Evolutionary conservation across 371 early-diverging fungal genomes (phyloP).

Genomic region (Lichtheimia ramosa): DNA sequence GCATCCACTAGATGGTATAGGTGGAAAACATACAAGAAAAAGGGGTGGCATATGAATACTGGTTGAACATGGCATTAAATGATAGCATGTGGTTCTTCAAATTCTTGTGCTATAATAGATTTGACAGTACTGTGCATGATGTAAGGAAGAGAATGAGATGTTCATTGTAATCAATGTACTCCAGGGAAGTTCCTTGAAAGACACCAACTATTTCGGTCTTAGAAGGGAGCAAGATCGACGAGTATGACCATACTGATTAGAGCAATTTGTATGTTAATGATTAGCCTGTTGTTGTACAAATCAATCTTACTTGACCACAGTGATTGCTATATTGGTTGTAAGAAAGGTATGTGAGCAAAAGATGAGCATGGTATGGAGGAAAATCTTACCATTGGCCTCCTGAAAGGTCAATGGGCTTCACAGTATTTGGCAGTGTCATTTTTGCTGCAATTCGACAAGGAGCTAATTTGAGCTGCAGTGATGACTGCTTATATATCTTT

Average conservation of each 20-base stretch:
- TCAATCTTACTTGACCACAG: not conserved
- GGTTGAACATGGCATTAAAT: not conserved
- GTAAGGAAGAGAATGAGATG: not conserved
- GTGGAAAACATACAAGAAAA: not conserved
- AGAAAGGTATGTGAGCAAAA: not conserved
- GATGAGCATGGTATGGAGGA: not conserved
- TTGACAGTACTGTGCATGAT: not conserved
- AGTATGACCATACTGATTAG: not conserved
- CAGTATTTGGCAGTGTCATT: slow-evolving; percentile 1
- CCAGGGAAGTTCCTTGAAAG: not conserved
- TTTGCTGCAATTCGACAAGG: no score
- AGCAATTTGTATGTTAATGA: not conserved
- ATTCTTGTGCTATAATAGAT: not conserved
- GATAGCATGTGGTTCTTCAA: not conserved
- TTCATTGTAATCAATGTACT: not conserved
- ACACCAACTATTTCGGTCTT: not conserved
- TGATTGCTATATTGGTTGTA: not conserved
- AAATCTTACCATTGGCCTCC: slow-evolving; percentile 16
- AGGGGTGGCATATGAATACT: not conserved
- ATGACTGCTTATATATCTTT: no score
- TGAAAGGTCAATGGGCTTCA: slow-evolving; percentile 12
- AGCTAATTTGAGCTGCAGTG: no score
- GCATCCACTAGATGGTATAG: no score
- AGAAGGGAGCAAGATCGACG: not conserved
- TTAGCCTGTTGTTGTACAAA: not conserved